A percentile compares a stretch with the other conserved stretches of the same genome.
Evolutionary conservation across 106 monocot species (phyloP).

Genomic region (Agapanthus africanus): DNA sequence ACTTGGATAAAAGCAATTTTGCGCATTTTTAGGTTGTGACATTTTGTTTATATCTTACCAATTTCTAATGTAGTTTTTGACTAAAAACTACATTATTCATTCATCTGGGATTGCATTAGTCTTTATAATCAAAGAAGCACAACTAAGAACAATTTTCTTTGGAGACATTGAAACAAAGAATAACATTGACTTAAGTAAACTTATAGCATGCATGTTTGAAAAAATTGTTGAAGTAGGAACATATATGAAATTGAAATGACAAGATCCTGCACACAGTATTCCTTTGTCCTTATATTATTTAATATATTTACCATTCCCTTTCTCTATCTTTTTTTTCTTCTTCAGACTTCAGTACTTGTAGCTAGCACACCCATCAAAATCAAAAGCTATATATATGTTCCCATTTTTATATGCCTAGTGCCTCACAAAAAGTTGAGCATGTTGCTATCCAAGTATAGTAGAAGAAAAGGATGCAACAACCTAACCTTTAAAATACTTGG

Average conservation of each 20-base stretch:
- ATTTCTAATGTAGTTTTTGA: too few relatives aligned
- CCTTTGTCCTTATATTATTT: constrained; percentile 8
- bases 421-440: constrained; percentile 8
- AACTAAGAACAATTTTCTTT: too few relatives aligned
- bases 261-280: constrained; percentile 4
- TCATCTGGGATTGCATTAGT: too few relatives aligned
- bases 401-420: constrained; percentile 3
- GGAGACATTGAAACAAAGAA: background rate
- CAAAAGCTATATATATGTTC: constrained; percentile 8
- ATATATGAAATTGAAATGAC: constrained; percentile 1
- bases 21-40: too few relatives aligned
- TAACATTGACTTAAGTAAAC: background rate
- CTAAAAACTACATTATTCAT: too few relatives aligned
- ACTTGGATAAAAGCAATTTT: too few relatives aligned
- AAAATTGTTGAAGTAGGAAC: background rate
- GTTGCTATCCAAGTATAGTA: constrained; percentile 24
- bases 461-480: constrained; percentile 21
- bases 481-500: constrained; percentile 15
- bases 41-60: background rate
- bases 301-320: constrained; percentile 3
- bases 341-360: background rate
- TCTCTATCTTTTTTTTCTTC: constrained; percentile 4
- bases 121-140: background rate
- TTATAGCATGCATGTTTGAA: background rate
- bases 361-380: constrained; percentile 11